Evolutionary conservation across 2,329 filamentous ascomycete genomes (phyloP), one percentile per base, ranked within the genome.

Genomic region (Malbranchea cinnamomea): DNA sequence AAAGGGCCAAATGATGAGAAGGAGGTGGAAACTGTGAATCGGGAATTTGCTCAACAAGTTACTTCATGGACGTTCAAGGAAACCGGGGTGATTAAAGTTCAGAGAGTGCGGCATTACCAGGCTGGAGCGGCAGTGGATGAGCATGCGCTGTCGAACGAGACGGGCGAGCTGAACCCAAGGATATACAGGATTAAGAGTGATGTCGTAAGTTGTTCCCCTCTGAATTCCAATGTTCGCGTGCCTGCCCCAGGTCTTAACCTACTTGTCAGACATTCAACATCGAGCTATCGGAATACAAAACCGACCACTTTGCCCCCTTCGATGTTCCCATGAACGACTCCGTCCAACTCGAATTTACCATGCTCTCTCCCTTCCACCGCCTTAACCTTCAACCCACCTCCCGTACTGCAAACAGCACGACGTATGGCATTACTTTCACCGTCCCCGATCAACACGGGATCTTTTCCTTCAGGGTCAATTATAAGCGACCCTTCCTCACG

Each of bases 1-100:
- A 68, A 77, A 56, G 56, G 59, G 5, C 52, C 61, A 8, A 52
- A 45, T 26, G 47, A 58, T 27, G 63, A 62, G 33, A 73, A 72
- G 48, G 59, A 67, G 37, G 60, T 67, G 24, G 68, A 70, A 52
- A 78, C 81, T 8, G 69, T 68, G 43, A 98, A 98, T 61, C 70
- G 74, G 45, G 80, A 80, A 32, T 95, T 98, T 48, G 79, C 80
- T 12, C 77, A 78, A 57, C 74, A 78, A 47, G 56, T 98, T 33
- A 76, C 79, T n/a, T 78, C 71, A n/a, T 98, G 89, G 89, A 74
- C 85, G 0, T 98, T 98, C 65, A 76, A 92, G 59, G 89, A 98
- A 63, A 71, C 77, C 32, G 89, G 89, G 43, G 82, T 98, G 7
- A 54, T 98, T 43, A 78, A 79, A 45, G 80, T 92, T 45, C 82